phyloP scores from a whole-genome alignment of 805 yeast species.

The Groenewaldozyma tartarivorans region DNA sequence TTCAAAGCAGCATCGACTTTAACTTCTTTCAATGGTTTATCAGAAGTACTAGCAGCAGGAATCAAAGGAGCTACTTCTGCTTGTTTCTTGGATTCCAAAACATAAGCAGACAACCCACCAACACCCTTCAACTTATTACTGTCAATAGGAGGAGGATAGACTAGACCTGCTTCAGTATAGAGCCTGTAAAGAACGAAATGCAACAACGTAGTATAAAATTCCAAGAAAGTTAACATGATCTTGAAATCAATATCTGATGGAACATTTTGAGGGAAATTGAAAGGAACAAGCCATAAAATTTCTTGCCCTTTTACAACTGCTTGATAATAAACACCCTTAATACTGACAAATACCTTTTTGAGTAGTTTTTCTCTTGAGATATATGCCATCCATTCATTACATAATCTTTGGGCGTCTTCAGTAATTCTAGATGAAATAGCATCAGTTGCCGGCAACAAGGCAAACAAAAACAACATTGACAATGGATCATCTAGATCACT shows the following conservation, averaged over 20 bases:
- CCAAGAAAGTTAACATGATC: slow-evolving; percentile 93
- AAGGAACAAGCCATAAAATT: slow-evolving; percentile 92
- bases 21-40: slow-evolving; percentile 12
- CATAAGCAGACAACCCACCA: slow-evolving; percentile 81
- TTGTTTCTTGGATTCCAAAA: slow-evolving; percentile 32
- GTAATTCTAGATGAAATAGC: slow-evolving; percentile 70
- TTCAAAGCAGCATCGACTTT: slow-evolving; percentile 31
- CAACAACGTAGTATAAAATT: slow-evolving; percentile 84
- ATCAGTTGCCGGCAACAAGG: slow-evolving; percentile 91
- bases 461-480: slow-evolving; percentile 87
- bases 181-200: slow-evolving; percentile 81
- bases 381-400: slow-evolving; percentile 93
- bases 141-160: slow-evolving; percentile 86
- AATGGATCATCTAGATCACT: slow-evolving; percentile 93
- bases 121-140: slow-evolving; percentile 64
- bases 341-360: slow-evolving; percentile 87
- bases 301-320: slow-evolving; percentile 88
- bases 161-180: slow-evolving; percentile 74
- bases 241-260: slow-evolving; percentile 92
- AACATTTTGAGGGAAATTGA: slow-evolving; percentile 91
- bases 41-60: slow-evolving; percentile 11
- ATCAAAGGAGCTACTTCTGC: slow-evolving; percentile 6
- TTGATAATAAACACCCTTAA: slow-evolving; percentile 94
- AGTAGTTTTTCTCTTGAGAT: slow-evolving; percentile 76
- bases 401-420: slow-evolving; percentile 75